phyloP scores from a whole-genome alignment of 495 filamentous ascomycete species.

The Gamarada debralockiae region DNA sequence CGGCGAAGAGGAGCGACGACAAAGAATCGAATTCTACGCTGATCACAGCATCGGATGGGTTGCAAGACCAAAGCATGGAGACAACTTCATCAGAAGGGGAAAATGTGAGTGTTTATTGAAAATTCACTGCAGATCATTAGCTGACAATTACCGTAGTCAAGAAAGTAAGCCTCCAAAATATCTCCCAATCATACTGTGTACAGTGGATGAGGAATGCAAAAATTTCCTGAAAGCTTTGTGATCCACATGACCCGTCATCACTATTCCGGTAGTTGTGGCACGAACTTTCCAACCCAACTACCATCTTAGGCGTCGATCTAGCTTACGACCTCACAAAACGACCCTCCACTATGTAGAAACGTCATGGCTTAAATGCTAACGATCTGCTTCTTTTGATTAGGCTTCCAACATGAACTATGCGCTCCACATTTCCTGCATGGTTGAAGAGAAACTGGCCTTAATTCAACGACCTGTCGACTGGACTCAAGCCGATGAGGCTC shows the following conservation, averaged over 20 bases:
- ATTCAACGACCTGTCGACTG: slow-evolving; percentile 56
- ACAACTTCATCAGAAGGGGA: slow-evolving; percentile 57
- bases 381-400: slow-evolving; percentile 33
- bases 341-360: background rate
- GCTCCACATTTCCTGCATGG: slow-evolving; percentile 68
- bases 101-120: slow-evolving; percentile 32
- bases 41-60: slow-evolving; percentile 81
- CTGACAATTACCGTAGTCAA: slow-evolving; percentile 22
- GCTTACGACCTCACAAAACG: background rate
- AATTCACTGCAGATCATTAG: background rate
- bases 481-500: slow-evolving; percentile 65
- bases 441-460: slow-evolving; percentile 62
- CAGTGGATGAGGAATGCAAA: background rate
- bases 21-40: slow-evolving; percentile 63
- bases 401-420: slow-evolving; percentile 85
- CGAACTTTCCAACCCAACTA: background rate
- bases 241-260: too few species aligned
- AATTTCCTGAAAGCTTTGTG: background rate
- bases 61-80: slow-evolving; percentile 62
- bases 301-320: background rate
- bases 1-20: slow-evolving; percentile 58
- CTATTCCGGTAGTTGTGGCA: too few species aligned
- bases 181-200: slow-evolving; percentile 2
- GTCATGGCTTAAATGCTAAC: background rate
- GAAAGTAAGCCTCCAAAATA: slow-evolving; percentile 22